Base-by-base conservation (phyloP, 23 red algal species). In the Gracilaria domingensis region DNA sequence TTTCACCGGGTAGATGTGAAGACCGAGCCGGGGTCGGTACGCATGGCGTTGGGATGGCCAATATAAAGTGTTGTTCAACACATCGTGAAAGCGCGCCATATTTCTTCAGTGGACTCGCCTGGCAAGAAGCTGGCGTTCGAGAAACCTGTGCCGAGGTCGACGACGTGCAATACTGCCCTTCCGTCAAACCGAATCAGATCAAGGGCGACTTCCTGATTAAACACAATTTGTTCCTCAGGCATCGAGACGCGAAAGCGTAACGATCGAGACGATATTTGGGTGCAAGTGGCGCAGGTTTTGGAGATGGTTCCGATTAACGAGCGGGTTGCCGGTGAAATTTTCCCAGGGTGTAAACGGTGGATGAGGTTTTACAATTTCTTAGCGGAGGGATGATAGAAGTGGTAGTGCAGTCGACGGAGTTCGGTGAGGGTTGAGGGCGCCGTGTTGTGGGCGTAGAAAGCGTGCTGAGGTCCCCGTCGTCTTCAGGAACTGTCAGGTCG, bases 371-470 rank as follows among this genome's bases (percentile, higher is more conserved):
- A 80, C 9, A 80, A 32, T 20, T 77, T 75, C 49, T 57, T 65
- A 23, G 85, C 1, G 32, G 60, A 36, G 53, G 85, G 72, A 62
- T 88, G 85, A 45, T 78, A 78, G 38, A 88, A 88, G 0, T 88
- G 67, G 32, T 48, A 59, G 30, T 76, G 67, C 67, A 88, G 44
- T 35, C 42, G 67, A 20, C 69, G n/a, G 7, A 88, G 85, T 0
- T 88, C 85, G 16, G 62, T 0, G 0, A 59, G 20, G 30, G 67
- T 78, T 51, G 62, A 78, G 30, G 74, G 49, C 34, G 69, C 0
- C 26, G 4, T 64, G 3, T 8, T 34, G 58, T 84, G 66, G 4
- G 60, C 80, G 80, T 84, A 84, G 9, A 4, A 53, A 61, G 66
- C n/a, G n/a, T n/a, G n/a, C n/a, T n/a, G n/a, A n/a, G n/a, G n/a